Conservation (phyloP, 1,284 basidiomycete genomes). For the Sanguinoderma infundibulare region DNA sequence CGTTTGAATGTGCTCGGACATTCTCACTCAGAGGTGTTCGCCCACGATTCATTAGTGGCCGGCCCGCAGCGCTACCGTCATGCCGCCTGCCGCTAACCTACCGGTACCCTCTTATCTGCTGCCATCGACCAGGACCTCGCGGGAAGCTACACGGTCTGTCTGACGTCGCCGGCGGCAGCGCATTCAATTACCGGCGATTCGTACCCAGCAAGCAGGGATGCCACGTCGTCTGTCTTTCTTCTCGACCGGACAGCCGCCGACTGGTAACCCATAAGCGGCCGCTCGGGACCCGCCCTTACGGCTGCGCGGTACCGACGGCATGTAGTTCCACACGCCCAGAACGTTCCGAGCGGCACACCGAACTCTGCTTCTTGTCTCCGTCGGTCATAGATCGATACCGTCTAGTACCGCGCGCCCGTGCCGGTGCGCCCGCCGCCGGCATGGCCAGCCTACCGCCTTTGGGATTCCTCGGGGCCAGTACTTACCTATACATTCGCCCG, state of each 20-base stretch:
- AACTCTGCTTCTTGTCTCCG: constrained; percentile 13
- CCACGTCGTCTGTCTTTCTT: neutral
- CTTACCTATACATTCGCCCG: neutral
- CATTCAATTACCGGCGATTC: too few relatives aligned
- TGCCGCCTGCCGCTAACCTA: too few relatives aligned
- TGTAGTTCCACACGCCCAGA: neutral
- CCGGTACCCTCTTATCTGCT: too few relatives aligned
- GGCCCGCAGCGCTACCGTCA: too few relatives aligned
- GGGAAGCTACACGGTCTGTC: neutral
- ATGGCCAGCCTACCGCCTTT: neutral
- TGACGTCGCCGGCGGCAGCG: neutral
- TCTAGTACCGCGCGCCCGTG: constrained; percentile 1
- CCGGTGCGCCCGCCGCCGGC: neutral
- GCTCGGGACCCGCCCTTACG: constrained; percentile 6
- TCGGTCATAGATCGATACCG: neutral
- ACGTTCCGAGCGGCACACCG: neutral
- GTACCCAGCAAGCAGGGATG: too few relatives aligned
- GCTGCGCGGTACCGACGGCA: constrained; percentile 21
- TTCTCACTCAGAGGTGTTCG: neutral
- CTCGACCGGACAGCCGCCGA: neutral
- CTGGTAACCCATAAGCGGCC: neutral
- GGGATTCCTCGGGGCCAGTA: neutral
- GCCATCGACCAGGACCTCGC: too few relatives aligned
- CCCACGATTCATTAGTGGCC: too few relatives aligned
- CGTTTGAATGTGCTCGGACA: neutral